Percentiles rank a stretch among this genome's conserved stretches.
These are phyloP conservation scores for Alternaria brassicae DNA, from an alignment of 2,329 filamentous ascomycete genomes.

Conservation along the genomic window DNA sequence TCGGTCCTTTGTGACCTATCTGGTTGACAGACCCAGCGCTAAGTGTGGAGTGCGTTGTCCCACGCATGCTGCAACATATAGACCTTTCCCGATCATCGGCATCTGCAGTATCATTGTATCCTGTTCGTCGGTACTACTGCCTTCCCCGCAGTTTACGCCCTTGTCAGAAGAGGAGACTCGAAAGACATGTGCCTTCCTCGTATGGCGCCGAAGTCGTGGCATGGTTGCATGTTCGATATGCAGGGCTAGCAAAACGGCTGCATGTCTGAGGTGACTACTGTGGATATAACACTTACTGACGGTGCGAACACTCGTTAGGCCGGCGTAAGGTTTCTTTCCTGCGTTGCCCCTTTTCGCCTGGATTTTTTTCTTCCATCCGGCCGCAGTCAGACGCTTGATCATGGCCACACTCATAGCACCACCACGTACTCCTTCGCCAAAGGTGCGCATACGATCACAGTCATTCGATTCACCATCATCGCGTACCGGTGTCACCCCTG, in stretches of 20 bases:
- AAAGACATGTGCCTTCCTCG: background rate
- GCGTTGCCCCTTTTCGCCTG: background rate
- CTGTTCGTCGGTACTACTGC: constrained; percentile 23
- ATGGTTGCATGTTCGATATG: constrained; percentile 34
- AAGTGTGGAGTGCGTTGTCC: constrained; percentile 44
- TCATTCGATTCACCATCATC: constrained; percentile 47
- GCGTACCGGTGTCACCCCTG: constrained; percentile 38
- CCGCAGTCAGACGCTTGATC: constrained; percentile 9
- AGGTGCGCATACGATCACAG: constrained; percentile 46
- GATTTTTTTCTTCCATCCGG: background rate
- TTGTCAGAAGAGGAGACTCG: constrained; percentile 20
- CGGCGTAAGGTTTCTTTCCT: constrained; percentile 17
- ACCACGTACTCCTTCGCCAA: constrained; percentile 46
- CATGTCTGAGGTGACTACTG: constrained; percentile 13
- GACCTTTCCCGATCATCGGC: constrained; percentile 19
- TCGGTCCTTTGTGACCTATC: constrained; percentile 13
- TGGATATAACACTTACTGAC: constrained; percentile 31
- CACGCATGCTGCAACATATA: constrained; percentile 27
- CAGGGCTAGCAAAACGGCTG: constrained; percentile 39
- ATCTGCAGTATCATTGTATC: constrained; percentile 23
- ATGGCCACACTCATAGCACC: constrained; percentile 34
- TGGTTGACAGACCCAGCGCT: constrained; percentile 19
- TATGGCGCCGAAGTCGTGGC: constrained; percentile 26
- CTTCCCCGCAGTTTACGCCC: constrained; percentile 28
- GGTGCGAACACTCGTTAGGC: constrained; percentile 5